Evolutionary conservation across 2,329 filamentous ascomycete genomes (phyloP).

Genomic region (Ilyonectria sp.): DNA sequence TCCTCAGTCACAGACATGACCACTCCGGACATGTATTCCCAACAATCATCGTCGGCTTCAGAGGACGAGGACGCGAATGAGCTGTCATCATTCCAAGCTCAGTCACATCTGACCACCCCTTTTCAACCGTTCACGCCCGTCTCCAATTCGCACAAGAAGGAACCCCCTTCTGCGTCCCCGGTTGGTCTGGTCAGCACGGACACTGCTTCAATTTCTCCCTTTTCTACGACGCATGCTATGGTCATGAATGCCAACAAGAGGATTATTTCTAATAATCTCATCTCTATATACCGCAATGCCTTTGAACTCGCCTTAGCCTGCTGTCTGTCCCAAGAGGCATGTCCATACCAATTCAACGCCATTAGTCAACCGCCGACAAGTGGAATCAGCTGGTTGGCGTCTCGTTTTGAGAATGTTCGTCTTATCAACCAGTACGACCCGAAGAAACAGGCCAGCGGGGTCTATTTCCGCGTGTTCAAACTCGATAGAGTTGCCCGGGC

Average conservation of each 20-base stretch:
- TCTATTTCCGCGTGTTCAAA: slow-evolving; percentile 63
- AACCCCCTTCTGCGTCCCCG: slow-evolving; percentile 31
- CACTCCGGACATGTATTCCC: too few species aligned
- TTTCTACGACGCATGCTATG: slow-evolving; percentile 44
- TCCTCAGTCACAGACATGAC: not conserved
- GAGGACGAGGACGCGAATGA: too few species aligned
- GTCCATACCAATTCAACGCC: slow-evolving; percentile 58
- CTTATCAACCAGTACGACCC: slow-evolving; percentile 41
- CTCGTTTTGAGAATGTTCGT: slow-evolving; percentile 43
- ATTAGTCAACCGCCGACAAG: slow-evolving; percentile 31
- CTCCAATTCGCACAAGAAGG: slow-evolving; percentile 44
- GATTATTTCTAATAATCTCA: slow-evolving; percentile 45
- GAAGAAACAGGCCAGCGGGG: slow-evolving; percentile 56
- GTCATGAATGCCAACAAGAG: slow-evolving; percentile 46
- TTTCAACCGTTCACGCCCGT: slow-evolving; percentile 43
- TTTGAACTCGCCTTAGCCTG: slow-evolving; percentile 67
- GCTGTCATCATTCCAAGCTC: too few species aligned
- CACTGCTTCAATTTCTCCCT: slow-evolving; percentile 42
- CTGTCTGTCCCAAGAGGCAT: slow-evolving; percentile 68
- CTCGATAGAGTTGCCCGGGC: slow-evolving; percentile 61
- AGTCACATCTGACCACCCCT: not conserved
- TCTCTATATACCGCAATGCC: slow-evolving; percentile 66
- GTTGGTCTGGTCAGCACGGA: slow-evolving; percentile 38
- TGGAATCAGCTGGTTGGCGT: slow-evolving; percentile 45
- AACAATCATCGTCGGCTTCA: too few species aligned